Evolutionary conservation across 2,329 filamentous ascomycete species (phyloP), one percentile per base, ranked within the genome.

Genomic region (Arthroderma sp.): DNA sequence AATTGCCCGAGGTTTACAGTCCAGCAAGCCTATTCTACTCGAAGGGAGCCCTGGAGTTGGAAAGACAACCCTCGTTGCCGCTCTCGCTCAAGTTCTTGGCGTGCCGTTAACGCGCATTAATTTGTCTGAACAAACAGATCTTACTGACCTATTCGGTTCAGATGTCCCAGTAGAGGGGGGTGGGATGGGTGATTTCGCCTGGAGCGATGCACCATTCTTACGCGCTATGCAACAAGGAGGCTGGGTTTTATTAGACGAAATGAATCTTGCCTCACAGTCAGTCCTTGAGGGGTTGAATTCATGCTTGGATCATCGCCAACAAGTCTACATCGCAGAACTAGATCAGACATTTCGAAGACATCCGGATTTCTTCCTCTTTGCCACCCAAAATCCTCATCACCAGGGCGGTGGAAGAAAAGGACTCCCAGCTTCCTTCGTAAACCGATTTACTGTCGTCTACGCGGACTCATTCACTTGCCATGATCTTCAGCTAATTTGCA

Each of bases 1-100:
- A 59, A 82, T 98, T 30, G 76, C 93, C 45, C 80, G 91, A 50
- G 93, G 89, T 9, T 69, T 98, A 49, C 87, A 94, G 56, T 78
- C 94, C 44, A 73, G 78, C 43, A 95, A 95, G 59, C 89, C 91
- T 2, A 89, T 98, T 44, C 72, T 98, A 5, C 75, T 99, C 2
- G 91, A 99, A 67, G 91, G 93, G 32, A 95, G 85, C 54, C 91
- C 91, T n/a, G 91, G 91, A 59, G 91, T 99, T 22, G 91, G 91
- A 45, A 99, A 98, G 68, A 99, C 91, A 0, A 94, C 89, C 1
- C 73, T 99, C 9, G 79, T 99, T 22, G 81, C 83, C 38, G 88
- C 91, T 0, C 70, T 98, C 38, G 84, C 93, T 1, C 75, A 77
- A 53, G 80, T 81, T 3, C 83, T 85, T 51, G 86, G 88, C 4